Evolutionary conservation across 139 green algal genomes (phyloP).

Genomic region (Chlamydomonas sp.): DNA sequence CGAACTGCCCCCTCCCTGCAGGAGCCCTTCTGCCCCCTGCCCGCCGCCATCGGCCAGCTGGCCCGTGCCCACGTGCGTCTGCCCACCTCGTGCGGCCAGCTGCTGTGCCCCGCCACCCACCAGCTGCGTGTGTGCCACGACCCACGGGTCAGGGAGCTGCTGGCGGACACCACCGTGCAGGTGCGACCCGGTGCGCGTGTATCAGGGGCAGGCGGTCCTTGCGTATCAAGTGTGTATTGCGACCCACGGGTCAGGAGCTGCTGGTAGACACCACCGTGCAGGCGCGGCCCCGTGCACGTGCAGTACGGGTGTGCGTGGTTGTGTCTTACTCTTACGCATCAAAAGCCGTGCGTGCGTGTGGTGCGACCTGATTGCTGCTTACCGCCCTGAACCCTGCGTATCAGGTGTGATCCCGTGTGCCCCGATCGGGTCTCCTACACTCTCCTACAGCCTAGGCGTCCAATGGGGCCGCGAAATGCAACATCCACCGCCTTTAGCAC

Average conservation of each 20-base stretch:
- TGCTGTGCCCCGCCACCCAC: not conserved
- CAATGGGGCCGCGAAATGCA: too few relatives aligned
- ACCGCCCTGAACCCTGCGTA: too few relatives aligned
- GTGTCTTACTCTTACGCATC: too few relatives aligned
- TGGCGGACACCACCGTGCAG: conserved; percentile 22
- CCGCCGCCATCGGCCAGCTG: not conserved
- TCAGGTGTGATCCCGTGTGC: too few relatives aligned
- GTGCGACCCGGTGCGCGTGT: not conserved
- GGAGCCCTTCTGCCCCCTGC: conserved; percentile 12
- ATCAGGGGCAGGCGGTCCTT: too few relatives aligned
- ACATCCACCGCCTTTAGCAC: too few relatives aligned
- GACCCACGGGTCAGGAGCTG: not conserved
- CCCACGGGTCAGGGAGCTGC: conserved; percentile 29
- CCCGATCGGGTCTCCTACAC: too few relatives aligned
- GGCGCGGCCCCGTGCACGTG: not conserved
- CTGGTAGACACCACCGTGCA: not conserved
- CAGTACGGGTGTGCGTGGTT: too few relatives aligned
- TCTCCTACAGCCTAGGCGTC: too few relatives aligned
- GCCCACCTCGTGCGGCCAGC: conserved; percentile 10
- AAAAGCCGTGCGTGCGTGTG: too few relatives aligned
- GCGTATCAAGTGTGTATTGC: too few relatives aligned
- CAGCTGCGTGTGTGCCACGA: conserved; percentile 27
- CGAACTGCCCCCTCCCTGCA: not conserved
- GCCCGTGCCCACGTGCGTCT: not conserved
- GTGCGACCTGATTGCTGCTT: too few relatives aligned